phyloP scores from a whole-genome alignment of 1,284 basidiomycete species.

The Grifola frondosa region DNA sequence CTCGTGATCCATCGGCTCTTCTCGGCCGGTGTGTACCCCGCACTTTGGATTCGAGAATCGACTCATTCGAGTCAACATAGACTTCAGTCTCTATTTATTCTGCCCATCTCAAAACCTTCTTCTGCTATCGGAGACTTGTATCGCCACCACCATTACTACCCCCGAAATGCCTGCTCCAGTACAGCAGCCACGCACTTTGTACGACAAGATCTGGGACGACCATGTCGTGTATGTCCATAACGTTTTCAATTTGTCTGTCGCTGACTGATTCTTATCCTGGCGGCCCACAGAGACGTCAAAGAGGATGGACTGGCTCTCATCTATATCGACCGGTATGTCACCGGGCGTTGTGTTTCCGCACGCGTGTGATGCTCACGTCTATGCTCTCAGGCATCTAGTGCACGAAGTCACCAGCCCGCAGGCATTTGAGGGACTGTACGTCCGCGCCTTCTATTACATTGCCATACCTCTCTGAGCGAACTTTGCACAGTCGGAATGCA shows the following conservation, averaged over 20 bases:
- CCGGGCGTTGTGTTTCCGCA: constrained; percentile 3
- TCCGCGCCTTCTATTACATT: constrained; percentile 18
- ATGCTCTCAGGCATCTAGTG: constrained; percentile 73
- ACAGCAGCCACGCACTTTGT: constrained; percentile 75
- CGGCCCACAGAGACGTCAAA: constrained; percentile 57
- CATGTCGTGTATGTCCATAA: constrained; percentile 77
- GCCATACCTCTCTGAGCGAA: constrained; percentile 1
- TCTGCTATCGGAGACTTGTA: not conserved
- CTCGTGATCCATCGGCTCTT: too few relatives aligned
- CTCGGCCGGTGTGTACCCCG: constrained; percentile 18
- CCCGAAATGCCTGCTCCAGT: constrained; percentile 56
- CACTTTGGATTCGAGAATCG: constrained; percentile 12
- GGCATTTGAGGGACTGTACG: constrained; percentile 91
- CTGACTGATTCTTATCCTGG: not conserved
- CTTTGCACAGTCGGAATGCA: constrained; percentile 64
- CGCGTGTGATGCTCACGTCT: constrained; percentile 2
- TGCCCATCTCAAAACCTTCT: not conserved
- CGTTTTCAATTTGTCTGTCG: not conserved
- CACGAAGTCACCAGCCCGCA: constrained; percentile 97
- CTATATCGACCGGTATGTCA: constrained; percentile 84
- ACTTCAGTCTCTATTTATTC: constrained; percentile 10
- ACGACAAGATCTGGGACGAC: constrained; percentile 97
- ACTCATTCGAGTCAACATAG: constrained; percentile 11
- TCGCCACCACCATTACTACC: not conserved
- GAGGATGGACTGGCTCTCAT: constrained; percentile 86